Percentiles rank a stretch among this genome's conserved stretches.
Evolutionary conservation across 1,284 basidiomycete species (phyloP).

Genomic region (Cryptococcus sp.): DNA sequence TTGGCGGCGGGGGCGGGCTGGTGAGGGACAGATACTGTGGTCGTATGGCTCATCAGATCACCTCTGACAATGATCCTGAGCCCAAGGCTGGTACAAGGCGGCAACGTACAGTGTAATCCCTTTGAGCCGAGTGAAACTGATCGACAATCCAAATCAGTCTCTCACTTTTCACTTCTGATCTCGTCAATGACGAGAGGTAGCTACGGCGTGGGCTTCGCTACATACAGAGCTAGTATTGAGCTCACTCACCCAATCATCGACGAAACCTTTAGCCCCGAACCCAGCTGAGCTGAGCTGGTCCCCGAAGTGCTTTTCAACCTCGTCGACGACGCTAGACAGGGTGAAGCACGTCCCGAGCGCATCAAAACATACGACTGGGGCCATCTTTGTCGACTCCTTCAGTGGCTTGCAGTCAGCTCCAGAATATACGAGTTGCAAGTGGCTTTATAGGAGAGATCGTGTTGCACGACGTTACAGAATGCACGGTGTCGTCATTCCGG

Average conservation of each 20-base stretch:
- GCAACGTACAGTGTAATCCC: conserved; percentile 28
- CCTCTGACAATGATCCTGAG: background rate
- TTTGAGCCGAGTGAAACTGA: conserved; percentile 32
- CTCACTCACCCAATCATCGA: conserved; percentile 29
- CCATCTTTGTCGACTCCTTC: conserved; percentile 6
- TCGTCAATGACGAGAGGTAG: too few relatives aligned
- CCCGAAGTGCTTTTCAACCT: conserved; percentile 27
- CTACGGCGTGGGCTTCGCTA: too few relatives aligned
- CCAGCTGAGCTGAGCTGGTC: conserved; percentile 18
- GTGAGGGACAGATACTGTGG: conserved; percentile 27
- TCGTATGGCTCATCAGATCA: background rate
- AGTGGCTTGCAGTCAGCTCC: too few relatives aligned
- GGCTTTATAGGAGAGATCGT: too few relatives aligned
- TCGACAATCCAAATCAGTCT: background rate
- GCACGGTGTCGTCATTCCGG: background rate
- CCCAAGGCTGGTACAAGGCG: too few relatives aligned
- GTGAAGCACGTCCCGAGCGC: conserved; percentile 36
- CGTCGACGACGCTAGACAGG: conserved; percentile 18
- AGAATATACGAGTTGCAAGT: too few relatives aligned
- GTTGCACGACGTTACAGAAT: too few relatives aligned
- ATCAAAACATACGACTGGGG: conserved; percentile 31
- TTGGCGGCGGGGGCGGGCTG: conserved; percentile 29
- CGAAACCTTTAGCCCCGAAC: conserved; percentile 18
- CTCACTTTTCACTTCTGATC: too few relatives aligned
- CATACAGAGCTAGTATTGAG: too few relatives aligned